Evolutionary conservation across 2,329 filamentous ascomycete genomes (phyloP).

Genomic region (Exophiala xenobiotica): DNA sequence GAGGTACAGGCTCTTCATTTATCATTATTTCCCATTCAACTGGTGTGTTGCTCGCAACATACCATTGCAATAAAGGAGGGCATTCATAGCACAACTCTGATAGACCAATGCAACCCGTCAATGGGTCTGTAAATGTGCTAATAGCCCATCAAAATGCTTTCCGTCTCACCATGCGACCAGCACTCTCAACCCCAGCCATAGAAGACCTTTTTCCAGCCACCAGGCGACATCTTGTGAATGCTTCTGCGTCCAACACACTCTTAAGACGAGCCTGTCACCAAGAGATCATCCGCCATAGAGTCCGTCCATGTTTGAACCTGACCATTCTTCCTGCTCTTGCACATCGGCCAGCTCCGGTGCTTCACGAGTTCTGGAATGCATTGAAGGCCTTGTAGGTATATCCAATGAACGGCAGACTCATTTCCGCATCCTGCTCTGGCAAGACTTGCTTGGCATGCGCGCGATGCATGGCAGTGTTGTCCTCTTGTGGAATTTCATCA

Average conservation of each 20-base stretch:
- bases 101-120: conserved; percentile 20
- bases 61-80: conserved; percentile 10
- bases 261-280: conserved; percentile 14
- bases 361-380: conserved; percentile 51
- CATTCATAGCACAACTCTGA: conserved; percentile 13
- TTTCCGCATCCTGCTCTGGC: conserved; percentile 80
- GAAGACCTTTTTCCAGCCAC: neutral
- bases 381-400: conserved; percentile 98
- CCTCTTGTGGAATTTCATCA: conserved; percentile 95
- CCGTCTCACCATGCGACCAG: neutral
- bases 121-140: conserved; percentile 9
- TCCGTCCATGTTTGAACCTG: neutral
- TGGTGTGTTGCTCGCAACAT: too few species aligned
- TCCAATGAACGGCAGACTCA: conserved; percentile 93
- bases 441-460: conserved; percentile 75
- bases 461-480: conserved; percentile 83
- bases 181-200: neutral
- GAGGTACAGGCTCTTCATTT: neutral
- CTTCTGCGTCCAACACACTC: conserved; percentile 7
- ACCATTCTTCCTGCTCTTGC: neutral
- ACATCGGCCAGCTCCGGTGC: neutral
- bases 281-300: conserved; percentile 9
- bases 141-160: neutral
- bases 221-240: neutral
- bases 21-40: too few species aligned